Evolutionary conservation across 257 asterid genomes (phyloP).

Genomic region (Forsythia suspensa): DNA sequence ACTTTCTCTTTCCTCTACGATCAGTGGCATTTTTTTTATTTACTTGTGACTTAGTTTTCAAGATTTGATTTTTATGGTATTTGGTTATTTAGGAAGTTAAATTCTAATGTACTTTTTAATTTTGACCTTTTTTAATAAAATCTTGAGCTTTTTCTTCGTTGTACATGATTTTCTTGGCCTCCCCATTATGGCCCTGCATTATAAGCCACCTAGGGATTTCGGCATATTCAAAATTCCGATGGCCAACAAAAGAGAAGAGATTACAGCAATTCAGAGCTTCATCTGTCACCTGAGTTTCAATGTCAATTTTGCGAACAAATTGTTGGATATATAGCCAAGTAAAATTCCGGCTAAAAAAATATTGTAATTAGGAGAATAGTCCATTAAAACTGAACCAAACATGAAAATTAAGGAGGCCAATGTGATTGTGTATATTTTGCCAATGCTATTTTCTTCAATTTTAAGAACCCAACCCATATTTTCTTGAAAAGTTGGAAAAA

Average conservation of each 20-base stretch:
- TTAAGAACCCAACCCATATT: no score
- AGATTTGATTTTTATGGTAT: no score
- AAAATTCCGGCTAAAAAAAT: constrained; percentile 50
- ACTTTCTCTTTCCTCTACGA: no score
- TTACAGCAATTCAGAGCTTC: constrained; percentile 69
- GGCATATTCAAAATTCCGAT: constrained; percentile 59
- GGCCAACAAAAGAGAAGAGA: constrained; percentile 56
- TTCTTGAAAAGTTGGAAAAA: no score
- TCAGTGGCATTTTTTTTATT: no score
- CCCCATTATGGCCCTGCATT: constrained; percentile 49
- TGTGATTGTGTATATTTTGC: no score
- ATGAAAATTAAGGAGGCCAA: constrained; percentile 46
- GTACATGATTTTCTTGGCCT: constrained; percentile 47
- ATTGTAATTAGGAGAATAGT: constrained; percentile 51
- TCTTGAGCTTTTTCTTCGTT: constrained; percentile 47
- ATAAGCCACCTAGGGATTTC: constrained; percentile 81
- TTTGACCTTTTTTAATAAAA: no score
- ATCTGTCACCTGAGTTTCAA: constrained; percentile 54
- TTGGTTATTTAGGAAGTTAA: no score
- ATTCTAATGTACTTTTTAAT: no score
- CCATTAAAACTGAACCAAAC: constrained; percentile 64
- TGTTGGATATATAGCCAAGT: constrained; percentile 62
- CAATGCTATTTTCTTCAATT: no score
- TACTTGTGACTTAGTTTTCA: no score
- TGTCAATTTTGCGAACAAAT: constrained; percentile 34